Base-by-base conservation (phyloP, 2,329 filamentous ascomycete species). In the Nannizziopsis barbatae region DNA sequence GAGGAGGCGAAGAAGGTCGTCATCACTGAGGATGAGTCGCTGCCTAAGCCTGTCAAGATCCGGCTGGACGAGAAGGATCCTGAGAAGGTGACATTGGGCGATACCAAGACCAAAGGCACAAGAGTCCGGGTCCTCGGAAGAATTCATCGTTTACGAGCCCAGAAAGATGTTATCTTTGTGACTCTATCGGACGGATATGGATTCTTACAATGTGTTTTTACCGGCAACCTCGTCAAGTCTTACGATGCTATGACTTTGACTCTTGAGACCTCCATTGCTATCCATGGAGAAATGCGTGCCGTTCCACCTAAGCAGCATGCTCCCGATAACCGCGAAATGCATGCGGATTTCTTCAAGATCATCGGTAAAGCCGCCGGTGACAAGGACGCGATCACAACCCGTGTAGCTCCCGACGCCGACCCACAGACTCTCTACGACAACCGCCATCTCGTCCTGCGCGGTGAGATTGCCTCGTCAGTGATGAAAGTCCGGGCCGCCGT, bases 301-400 rank as follows among this genome's bases (percentile, higher is more conserved):
- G 83, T 95, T 3, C 89, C 84, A 8, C 76, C 77, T 18, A 86
- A 85, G 48, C 79, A 83, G 54, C 80, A 83, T 51, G 89, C 89
- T 0, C 86, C 86, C 42, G 81, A 87, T 69, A 74, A 83, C 74
- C 85, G 90, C 55, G 89, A 95, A 68, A 75, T 95, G 43, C 86
- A 90, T 61, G 89, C 85, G 58, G 89, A 95, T 68, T 95, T 82
- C 74, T 95, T 84, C 74, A 77, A 79, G 64, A 79, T 94, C 58
- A 80, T 85, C 52, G 84, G 81, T 60, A 77, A 80, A 59, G 86
- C 89, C 36, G 84, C 87, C 35, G 84, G 86, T 54, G 89, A 87
- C 59, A 85, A 90, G 53, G 89, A 95, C 55, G 86, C 89, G 60
- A 88, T 95, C 63, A 92, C 87, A 74, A 95, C 88, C 76, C 79